Conservation (phyloP, 2,329 filamentous ascomycete genomes). For the Fusarium sp. region DNA sequence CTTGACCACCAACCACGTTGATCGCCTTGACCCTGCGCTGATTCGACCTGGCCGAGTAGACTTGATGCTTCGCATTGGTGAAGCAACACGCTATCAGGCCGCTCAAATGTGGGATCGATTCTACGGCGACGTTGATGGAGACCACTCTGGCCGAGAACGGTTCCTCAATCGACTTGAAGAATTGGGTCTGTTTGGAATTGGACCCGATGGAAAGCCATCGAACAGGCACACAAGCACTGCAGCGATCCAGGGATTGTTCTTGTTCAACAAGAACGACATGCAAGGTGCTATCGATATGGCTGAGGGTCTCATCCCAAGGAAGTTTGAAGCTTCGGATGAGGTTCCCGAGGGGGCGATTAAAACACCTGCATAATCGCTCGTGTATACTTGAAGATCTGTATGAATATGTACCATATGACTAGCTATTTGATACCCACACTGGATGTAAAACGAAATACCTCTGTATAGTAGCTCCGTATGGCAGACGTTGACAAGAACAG, state of each 20-base stretch:
- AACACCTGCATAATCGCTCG: slow-evolving; percentile 52
- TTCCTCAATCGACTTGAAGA: slow-evolving; percentile 80
- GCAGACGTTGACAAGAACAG: not conserved
- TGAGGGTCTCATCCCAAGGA: slow-evolving; percentile 71
- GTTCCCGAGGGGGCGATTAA: slow-evolving; percentile 57
- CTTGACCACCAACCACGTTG: slow-evolving; percentile 93
- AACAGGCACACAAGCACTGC: slow-evolving; percentile 81
- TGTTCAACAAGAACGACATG: slow-evolving; percentile 94
- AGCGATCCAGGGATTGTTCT: slow-evolving; percentile 90
- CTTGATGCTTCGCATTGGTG: slow-evolving; percentile 89
- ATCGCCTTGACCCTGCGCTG: slow-evolving; percentile 87
- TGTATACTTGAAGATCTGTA: slow-evolving; percentile 17
- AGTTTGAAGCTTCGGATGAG: slow-evolving; percentile 63
- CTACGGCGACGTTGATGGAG: slow-evolving; percentile 83
- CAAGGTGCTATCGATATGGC: slow-evolving; percentile 87
- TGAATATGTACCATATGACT: slow-evolving; percentile 30
- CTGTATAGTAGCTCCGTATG: slow-evolving; percentile 16
- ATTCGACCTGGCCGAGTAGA: slow-evolving; percentile 93
- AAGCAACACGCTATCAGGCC: slow-evolving; percentile 88
- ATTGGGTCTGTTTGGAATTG: slow-evolving; percentile 76
- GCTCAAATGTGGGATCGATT: slow-evolving; percentile 93
- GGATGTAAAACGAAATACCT: slow-evolving; percentile 9
- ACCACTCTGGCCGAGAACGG: slow-evolving; percentile 70
- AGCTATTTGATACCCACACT: slow-evolving; percentile 35
- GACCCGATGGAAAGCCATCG: slow-evolving; percentile 60